Evolutionary conservation across 495 filamentous ascomycete species (phyloP).

Genomic region (Podospora fimiseda): DNA sequence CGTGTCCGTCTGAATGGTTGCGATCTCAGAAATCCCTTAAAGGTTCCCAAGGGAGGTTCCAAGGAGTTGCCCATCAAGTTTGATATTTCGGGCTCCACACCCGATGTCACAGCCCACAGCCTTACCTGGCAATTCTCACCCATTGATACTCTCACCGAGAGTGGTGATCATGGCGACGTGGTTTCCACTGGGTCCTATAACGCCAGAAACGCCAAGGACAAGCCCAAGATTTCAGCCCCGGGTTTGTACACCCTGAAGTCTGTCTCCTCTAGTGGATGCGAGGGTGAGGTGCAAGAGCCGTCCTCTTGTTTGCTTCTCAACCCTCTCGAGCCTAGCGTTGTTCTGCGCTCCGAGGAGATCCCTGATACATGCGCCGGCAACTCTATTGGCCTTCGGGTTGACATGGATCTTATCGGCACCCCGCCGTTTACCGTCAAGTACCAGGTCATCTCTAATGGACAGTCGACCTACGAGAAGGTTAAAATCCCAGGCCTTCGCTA

Average conservation of each 20-base stretch:
- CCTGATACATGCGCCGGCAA: constrained; percentile 91
- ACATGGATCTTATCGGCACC: constrained; percentile 80
- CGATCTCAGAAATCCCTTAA: constrained; percentile 70
- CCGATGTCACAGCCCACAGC: constrained; percentile 49
- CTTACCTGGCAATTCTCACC: constrained; percentile 65
- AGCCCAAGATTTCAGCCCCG: constrained; percentile 58
- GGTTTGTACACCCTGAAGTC: constrained; percentile 80
- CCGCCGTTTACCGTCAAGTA: constrained; percentile 81
- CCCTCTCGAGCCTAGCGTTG: constrained; percentile 76
- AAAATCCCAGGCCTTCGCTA: constrained; percentile 61
- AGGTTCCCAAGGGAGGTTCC: constrained; percentile 66
- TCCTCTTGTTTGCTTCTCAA: constrained; percentile 85
- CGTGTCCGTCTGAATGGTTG: constrained; percentile 62
- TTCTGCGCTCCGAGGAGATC: constrained; percentile 67
- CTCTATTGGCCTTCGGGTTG: constrained; percentile 80
- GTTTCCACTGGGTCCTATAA: constrained; percentile 46
- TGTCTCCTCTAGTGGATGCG: constrained; percentile 70
- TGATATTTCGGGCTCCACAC: constrained; percentile 49
- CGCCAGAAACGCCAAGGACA: constrained; percentile 44
- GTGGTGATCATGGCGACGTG: constrained; percentile 55
- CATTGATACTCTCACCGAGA: constrained; percentile 54
- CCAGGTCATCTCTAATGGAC: constrained; percentile 54
- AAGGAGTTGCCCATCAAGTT: constrained; percentile 68
- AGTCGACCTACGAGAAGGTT: constrained; percentile 24
- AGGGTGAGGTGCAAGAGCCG: constrained; percentile 84